phyloP scores from a whole-genome alignment of 192 early-diverging fungal genomes.

The Coemansia interrupta region DNA sequence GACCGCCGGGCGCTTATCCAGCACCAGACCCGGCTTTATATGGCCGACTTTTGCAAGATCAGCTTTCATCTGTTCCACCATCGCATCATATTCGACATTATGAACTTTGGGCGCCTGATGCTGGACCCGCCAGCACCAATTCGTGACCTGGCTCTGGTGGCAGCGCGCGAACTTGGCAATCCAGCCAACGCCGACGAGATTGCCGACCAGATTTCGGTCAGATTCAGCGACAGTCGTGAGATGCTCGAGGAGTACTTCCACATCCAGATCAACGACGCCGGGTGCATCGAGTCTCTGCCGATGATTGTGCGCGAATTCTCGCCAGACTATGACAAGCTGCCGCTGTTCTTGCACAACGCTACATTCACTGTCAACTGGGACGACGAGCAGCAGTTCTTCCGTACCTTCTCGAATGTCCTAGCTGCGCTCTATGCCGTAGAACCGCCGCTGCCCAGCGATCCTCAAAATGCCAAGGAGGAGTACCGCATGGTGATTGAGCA shows the following conservation, averaged over 20 bases:
- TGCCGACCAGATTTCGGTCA: constrained; percentile 15
- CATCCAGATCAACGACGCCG: constrained; percentile 62
- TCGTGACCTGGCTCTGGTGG: constrained; percentile 64
- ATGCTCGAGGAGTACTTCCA: constrained; percentile 93
- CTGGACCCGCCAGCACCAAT: constrained; percentile 66
- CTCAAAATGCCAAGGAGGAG: constrained; percentile 36
- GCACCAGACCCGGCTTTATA: constrained; percentile 77
- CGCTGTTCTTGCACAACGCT: constrained; percentile 75
- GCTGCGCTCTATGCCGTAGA: constrained; percentile 53
- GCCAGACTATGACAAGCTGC: constrained; percentile 82
- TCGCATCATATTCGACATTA: constrained; percentile 71
- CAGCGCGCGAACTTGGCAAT: constrained; percentile 36
- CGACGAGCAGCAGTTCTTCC: constrained; percentile 81
- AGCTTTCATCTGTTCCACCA: constrained; percentile 92
- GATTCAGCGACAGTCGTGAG: constrained; percentile 51
- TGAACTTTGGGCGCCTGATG: constrained; percentile 79
- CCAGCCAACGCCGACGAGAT: constrained; percentile 23
- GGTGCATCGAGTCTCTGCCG: constrained; percentile 68
- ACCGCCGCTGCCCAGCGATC: constrained; percentile 37
- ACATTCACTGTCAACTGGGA: constrained; percentile 83
- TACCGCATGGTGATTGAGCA: constrained; percentile 72
- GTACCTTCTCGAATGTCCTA: constrained; percentile 58
- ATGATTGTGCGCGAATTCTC: constrained; percentile 77
- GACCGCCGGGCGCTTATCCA: constrained; percentile 79
- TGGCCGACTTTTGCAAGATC: constrained; percentile 74